Evolutionary conservation across 2,329 filamentous ascomycete genomes (phyloP).

Genomic region (Cadophora luteo-olivacea): DNA sequence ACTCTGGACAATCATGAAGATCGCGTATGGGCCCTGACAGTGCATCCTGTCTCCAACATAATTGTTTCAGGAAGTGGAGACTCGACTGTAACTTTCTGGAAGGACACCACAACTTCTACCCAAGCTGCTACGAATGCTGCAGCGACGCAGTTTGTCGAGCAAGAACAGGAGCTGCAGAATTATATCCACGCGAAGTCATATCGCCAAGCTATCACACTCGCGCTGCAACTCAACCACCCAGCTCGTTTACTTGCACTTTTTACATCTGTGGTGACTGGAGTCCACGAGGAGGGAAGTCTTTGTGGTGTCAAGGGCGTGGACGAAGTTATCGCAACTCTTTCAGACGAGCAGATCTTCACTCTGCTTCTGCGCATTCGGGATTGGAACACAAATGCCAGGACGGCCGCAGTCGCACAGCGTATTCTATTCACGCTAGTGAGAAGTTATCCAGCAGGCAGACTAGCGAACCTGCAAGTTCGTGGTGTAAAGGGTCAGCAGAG

Average conservation of each 20-base stretch:
- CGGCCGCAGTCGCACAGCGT: slow-evolving; percentile 82
- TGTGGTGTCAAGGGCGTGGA: slow-evolving; percentile 77
- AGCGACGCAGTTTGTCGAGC: slow-evolving; percentile 82
- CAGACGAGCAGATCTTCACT: slow-evolving; percentile 84
- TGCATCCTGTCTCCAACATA: slow-evolving; percentile 71
- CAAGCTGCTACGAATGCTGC: slow-evolving; percentile 76
- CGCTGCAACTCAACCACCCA: slow-evolving; percentile 92
- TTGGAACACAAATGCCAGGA: slow-evolving; percentile 97
- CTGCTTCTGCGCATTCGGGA: slow-evolving; percentile 85
- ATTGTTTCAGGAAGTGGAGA: slow-evolving; percentile 92
- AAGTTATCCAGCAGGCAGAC: slow-evolving; percentile 78
- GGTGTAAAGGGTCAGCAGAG: slow-evolving; percentile 66
- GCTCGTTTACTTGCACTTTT: slow-evolving; percentile 86
- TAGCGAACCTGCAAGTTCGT: slow-evolving; percentile 72
- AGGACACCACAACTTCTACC: slow-evolving; percentile 85
- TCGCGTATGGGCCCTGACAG: slow-evolving; percentile 87
- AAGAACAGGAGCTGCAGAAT: slow-evolving; percentile 93
- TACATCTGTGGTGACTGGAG: slow-evolving; percentile 73
- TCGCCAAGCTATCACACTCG: slow-evolving; percentile 89
- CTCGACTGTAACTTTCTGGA: slow-evolving; percentile 94
- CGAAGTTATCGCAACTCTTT: slow-evolving; percentile 78
- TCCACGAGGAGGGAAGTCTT: slow-evolving; percentile 67
- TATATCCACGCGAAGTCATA: slow-evolving; percentile 88
- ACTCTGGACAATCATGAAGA: slow-evolving; percentile 98
- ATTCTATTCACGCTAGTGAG: slow-evolving; percentile 81